phyloP scores from a whole-genome alignment of 106 monocot species.

The Dendrobium catenatum region DNA sequence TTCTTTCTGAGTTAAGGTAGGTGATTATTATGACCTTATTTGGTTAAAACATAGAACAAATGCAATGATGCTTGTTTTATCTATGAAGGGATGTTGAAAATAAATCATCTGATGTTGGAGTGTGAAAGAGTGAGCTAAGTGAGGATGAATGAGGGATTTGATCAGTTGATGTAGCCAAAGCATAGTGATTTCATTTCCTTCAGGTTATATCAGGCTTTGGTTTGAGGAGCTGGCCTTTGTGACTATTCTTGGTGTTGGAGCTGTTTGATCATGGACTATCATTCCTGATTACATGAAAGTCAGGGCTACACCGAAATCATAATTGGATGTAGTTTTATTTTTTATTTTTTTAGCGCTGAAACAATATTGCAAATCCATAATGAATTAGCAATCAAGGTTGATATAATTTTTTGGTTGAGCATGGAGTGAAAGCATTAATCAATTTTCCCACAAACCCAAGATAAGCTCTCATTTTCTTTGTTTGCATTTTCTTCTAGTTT shows the following conservation, averaged over 20 bases:
- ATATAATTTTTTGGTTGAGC: background rate
- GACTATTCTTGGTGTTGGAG: background rate
- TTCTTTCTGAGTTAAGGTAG: background rate
- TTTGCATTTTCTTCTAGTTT: background rate
- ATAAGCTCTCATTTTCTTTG: background rate
- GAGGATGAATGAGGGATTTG: background rate
- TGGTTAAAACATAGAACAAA: background rate
- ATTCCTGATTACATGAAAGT: background rate
- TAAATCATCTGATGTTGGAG: background rate
- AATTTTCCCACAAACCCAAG: background rate
- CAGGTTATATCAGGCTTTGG: background rate
- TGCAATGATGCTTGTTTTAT: background rate
- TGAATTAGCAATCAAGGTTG: slow-evolving; percentile 3
- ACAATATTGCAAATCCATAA: background rate
- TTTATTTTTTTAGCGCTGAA: background rate
- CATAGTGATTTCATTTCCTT: background rate
- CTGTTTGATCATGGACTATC: background rate
- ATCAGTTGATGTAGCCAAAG: background rate
- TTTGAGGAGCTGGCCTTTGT: background rate
- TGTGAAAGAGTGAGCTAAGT: background rate
- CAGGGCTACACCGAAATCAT: background rate
- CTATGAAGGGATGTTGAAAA: background rate
- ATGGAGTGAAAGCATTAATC: background rate
- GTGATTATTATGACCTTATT: slow-evolving; percentile 1
- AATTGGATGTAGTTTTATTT: background rate